Conservation (phyloP, 179 eudicot species). For the Spinacia oleracea region DNA sequence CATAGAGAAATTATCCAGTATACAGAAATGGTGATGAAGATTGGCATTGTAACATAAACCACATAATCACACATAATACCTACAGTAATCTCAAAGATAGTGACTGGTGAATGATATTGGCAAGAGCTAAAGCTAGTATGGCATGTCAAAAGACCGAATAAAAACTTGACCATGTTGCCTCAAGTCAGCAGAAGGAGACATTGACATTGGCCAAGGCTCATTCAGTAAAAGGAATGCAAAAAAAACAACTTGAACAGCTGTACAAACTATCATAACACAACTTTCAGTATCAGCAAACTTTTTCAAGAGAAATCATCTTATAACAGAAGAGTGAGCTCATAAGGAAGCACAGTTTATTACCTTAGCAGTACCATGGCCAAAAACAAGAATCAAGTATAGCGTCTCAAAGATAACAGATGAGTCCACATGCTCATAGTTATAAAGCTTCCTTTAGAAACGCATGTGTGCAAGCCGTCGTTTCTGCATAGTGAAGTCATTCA, state of each 20-base stretch:
- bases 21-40: background rate
- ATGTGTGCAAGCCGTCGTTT: conserved; percentile 88
- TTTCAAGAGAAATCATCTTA: background rate
- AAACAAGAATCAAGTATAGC: conserved; percentile 78
- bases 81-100: background rate
- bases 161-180: background rate
- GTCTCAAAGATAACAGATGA: conserved; percentile 94
- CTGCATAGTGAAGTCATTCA: conserved; percentile 96
- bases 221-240: background rate
- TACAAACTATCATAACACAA: background rate
- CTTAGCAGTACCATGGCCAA: conserved; percentile 92
- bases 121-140: background rate
- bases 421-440: conserved; percentile 93
- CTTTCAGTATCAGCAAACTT: background rate
- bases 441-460: conserved; percentile 96
- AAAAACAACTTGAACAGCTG: conserved; percentile 3
- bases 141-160: background rate
- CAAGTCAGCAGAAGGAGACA: background rate
- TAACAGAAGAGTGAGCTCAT: conserved; percentile 7
- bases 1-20: background rate
- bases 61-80: background rate
- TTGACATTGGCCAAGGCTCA: background rate
- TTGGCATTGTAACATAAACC: background rate
- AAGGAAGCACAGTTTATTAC: conserved; percentile 41
- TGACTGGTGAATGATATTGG: background rate